phyloP scores from a whole-genome alignment of 768 basidiomycete genomes.

The Suillus bovinus region DNA sequence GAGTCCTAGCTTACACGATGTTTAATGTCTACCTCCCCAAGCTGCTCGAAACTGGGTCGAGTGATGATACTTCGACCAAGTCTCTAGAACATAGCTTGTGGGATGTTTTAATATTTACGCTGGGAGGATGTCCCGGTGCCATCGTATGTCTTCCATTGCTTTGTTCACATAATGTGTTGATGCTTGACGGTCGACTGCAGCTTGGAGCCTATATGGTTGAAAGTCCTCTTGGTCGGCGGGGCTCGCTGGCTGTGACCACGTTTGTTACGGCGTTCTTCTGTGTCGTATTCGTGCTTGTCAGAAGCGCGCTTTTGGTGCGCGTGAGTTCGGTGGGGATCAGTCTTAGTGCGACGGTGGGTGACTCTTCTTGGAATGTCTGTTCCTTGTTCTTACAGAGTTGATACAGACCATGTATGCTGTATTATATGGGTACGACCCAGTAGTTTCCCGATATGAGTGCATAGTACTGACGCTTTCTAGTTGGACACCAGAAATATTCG shows the following conservation, averaged over 20 bases:
- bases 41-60: slow-evolving; percentile 59
- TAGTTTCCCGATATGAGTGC: background rate
- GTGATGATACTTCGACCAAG: slow-evolving; percentile 34
- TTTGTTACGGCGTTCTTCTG: slow-evolving; percentile 77
- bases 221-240: slow-evolving; percentile 61
- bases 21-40: slow-evolving; percentile 93
- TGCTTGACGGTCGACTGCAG: slow-evolving; percentile 36
- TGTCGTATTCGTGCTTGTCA: slow-evolving; percentile 62
- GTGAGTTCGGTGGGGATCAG: slow-evolving; percentile 75
- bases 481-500: slow-evolving; percentile 89
- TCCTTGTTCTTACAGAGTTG: background rate
- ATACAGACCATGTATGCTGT: slow-evolving; percentile 81
- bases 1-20: slow-evolving; percentile 72
- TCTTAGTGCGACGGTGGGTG: slow-evolving; percentile 59
- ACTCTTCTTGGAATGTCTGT: background rate
- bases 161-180: background rate
- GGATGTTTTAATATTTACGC: slow-evolving; percentile 85
- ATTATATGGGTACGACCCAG: slow-evolving; percentile 55
- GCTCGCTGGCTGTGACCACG: slow-evolving; percentile 75
- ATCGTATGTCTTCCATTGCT: slow-evolving; percentile 50
- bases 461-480: slow-evolving; percentile 22
- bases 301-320: slow-evolving; percentile 58
- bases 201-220: slow-evolving; percentile 87
- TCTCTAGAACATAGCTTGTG: slow-evolving; percentile 65
- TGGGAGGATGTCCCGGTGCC: slow-evolving; percentile 84